Evolutionary conservation across 75 land plant genomes (phyloP).

Genomic region (Cunninghamia lanceolata): DNA sequence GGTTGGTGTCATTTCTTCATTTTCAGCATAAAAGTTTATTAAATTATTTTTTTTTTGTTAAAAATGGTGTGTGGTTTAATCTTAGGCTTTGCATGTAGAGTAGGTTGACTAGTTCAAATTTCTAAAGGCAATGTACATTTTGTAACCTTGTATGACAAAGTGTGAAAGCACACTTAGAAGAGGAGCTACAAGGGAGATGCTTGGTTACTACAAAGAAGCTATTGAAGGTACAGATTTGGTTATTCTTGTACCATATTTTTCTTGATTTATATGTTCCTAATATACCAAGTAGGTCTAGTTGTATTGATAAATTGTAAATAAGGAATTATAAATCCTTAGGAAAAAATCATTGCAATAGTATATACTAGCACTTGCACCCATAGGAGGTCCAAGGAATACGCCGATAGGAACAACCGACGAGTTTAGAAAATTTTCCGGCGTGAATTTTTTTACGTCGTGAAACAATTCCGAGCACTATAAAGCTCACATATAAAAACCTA

Average conservation of each 20-base stretch:
- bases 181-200: slow-evolving; percentile 85
- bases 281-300: background rate
- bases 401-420: too few species aligned
- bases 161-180: slow-evolving; percentile 84
- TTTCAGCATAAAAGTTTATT: background rate
- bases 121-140: background rate
- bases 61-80: background rate
- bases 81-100: background rate
- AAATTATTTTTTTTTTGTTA: background rate
- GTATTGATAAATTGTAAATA: background rate
- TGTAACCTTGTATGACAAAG: slow-evolving; percentile 33
- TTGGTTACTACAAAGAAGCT: slow-evolving; percentile 77
- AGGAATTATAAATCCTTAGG: background rate
- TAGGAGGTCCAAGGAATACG: too few species aligned
- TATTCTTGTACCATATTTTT: background rate
- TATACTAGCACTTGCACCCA: too few species aligned
- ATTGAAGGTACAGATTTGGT: slow-evolving; percentile 58
- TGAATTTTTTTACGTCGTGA: too few species aligned
- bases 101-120: background rate
- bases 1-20: background rate
- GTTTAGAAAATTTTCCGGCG: too few species aligned
- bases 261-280: background rate
- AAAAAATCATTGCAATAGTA: too few species aligned
- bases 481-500: too few species aligned
- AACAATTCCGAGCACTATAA: too few species aligned